These are phyloP conservation scores for Diplodia mutila DNA, from an alignment of 2,329 filamentous ascomycete genomes.

Conservation along the genomic window DNA sequence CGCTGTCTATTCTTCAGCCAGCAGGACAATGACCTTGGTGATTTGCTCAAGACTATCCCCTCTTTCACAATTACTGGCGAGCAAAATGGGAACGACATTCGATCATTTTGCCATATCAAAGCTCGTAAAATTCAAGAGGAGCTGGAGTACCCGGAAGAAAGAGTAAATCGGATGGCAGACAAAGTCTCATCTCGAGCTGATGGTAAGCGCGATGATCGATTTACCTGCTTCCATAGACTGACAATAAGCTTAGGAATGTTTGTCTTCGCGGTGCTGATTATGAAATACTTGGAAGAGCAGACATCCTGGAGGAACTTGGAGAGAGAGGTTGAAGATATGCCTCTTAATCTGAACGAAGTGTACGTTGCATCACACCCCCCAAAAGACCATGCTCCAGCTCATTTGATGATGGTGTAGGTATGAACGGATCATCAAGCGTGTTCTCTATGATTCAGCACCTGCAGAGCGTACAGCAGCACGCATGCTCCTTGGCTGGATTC, in stretches of 20 bases:
- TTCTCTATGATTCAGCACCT: constrained; percentile 28
- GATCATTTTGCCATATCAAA: neutral
- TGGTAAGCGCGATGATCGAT: neutral
- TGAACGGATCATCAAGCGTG: neutral
- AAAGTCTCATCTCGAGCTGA: neutral
- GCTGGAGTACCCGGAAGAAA: neutral
- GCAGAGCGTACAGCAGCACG: constrained; percentile 33
- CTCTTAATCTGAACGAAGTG: neutral
- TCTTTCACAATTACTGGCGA: neutral
- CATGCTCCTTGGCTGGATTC: constrained; percentile 47
- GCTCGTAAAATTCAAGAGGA: neutral
- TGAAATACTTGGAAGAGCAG: neutral
- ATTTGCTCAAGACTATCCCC: neutral
- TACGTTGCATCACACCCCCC: neutral
- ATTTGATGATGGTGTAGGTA: no score
- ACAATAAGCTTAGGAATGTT: neutral
- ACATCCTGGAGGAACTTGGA: neutral
- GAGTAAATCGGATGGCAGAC: neutral
- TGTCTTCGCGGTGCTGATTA: neutral
- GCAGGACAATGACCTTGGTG: neutral
- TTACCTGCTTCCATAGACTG: neutral
- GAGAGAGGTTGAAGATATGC: neutral
- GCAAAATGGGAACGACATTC: neutral
- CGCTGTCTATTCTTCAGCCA: neutral
- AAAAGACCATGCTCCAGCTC: no score